Conservation (phyloP, 2,329 filamentous ascomycete genomes). For the Hypoxylon sp. region DNA sequence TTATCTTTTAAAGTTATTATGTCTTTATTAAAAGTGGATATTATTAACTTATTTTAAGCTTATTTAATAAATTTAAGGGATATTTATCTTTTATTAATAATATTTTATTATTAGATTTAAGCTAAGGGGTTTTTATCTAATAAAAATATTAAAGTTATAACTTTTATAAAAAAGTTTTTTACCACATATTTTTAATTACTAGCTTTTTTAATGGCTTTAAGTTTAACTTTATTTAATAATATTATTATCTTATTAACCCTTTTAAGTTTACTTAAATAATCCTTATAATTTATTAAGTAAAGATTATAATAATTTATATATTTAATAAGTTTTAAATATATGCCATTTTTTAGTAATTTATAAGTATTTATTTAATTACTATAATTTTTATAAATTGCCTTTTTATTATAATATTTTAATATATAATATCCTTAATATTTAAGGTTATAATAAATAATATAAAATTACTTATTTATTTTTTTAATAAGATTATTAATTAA, state of each 20-base stretch:
- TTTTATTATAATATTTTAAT: constrained; percentile 21
- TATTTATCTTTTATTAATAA: constrained; percentile 16
- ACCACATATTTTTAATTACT: constrained; percentile 9
- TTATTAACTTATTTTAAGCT: constrained; percentile 6
- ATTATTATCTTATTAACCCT: constrained; percentile 8
- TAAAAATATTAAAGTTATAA: constrained; percentile 4
- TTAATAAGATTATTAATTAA: constrained; percentile 8
- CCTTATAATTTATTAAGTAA: constrained; percentile 17
- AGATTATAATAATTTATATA: constrained; percentile 14
- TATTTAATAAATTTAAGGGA: background rate
- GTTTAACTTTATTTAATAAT: constrained; percentile 9
- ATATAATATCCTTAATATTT: constrained; percentile 19
- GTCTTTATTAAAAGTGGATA: background rate
- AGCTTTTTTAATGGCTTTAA: constrained; percentile 7
- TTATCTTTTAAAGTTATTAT: background rate
- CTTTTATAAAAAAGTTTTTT: constrained; percentile 11
- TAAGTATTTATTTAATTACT: constrained; percentile 9
- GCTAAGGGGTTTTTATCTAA: background rate
- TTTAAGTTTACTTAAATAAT: constrained; percentile 11
- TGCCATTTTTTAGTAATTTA: constrained; percentile 7
- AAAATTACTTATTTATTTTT: constrained; percentile 20
- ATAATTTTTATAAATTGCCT: constrained; percentile 19
- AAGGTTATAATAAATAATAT: constrained; percentile 14
- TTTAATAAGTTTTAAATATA: constrained; percentile 8
- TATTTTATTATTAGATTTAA: constrained; percentile 9